phyloP scores from a whole-genome alignment of 805 yeast genomes.

The Brettanomyces sp. region DNA sequence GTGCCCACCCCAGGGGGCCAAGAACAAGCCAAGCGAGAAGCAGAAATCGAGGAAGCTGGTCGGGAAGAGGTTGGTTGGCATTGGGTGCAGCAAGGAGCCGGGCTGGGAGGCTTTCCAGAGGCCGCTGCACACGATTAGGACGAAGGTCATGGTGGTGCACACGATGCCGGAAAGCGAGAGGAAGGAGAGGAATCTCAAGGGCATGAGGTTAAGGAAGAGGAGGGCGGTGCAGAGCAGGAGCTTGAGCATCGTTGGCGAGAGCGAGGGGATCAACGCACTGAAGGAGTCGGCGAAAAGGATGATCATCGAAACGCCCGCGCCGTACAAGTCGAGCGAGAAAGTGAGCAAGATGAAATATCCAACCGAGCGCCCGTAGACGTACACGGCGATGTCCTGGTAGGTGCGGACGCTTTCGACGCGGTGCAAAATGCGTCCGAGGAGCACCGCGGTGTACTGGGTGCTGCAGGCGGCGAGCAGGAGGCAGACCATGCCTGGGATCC shows the following conservation, averaged over 20 bases:
- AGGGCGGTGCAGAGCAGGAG: conserved; percentile 28
- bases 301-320: conserved; percentile 51
- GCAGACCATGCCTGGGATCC: conserved; percentile 41
- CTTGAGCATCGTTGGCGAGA: conserved; percentile 33
- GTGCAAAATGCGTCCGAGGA: conserved; percentile 40
- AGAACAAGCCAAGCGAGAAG: conserved; percentile 54
- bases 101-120: conserved; percentile 51
- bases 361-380: conserved; percentile 36
- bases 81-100: conserved; percentile 61
- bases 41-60: conserved; percentile 38
- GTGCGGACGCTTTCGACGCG: conserved; percentile 33
- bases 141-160: conserved; percentile 57
- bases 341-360: conserved; percentile 36
- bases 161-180: conserved; percentile 63
- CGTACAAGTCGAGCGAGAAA: conserved; percentile 49
- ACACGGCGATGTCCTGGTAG: conserved; percentile 51
- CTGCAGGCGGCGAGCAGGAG: conserved; percentile 36
- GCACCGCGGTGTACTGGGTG: conserved; percentile 44
- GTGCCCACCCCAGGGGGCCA: conserved; percentile 84
- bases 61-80: conserved; percentile 66
- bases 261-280: conserved; percentile 34
- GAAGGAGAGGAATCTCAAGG: conserved; percentile 63
- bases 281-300: conserved; percentile 55
- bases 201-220: conserved; percentile 49
- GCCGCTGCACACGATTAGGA: conserved; percentile 54